A percentile compares a stretch with the other conserved stretches of the same genome.
Conservation (phyloP, 208 protist species). For the Acanthamoeba triangularis region DNA sequence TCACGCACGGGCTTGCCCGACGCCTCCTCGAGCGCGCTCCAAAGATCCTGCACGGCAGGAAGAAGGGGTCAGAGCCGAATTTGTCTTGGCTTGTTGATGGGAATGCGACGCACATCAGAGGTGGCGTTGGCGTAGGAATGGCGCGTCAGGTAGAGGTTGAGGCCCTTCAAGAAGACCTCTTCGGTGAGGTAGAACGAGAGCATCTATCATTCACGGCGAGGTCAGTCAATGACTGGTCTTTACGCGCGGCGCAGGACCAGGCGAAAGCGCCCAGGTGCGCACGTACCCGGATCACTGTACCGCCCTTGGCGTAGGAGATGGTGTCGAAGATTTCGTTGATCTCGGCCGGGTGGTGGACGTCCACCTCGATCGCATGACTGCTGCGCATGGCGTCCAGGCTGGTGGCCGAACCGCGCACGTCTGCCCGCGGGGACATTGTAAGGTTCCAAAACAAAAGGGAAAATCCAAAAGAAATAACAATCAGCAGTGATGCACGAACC, state of each 20-base stretch:
- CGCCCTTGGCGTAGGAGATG: slow-evolving; percentile 93
- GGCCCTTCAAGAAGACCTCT: slow-evolving; percentile 93
- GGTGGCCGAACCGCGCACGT: not conserved
- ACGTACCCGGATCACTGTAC: slow-evolving; percentile 87
- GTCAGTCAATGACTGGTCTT: too few species aligned
- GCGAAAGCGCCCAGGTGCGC: too few species aligned
- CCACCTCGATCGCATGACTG: slow-evolving; percentile 91
- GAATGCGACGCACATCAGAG: slow-evolving; percentile 91
- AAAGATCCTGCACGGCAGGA: slow-evolving; percentile 92
- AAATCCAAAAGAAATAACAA: slow-evolving; percentile 92
- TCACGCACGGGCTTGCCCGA: slow-evolving; percentile 92
- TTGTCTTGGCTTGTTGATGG: too few species aligned
- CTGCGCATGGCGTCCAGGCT: slow-evolving; percentile 97
- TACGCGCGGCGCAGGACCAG: too few species aligned
- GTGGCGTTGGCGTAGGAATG: slow-evolving; percentile 95
- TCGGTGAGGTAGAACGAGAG: slow-evolving; percentile 90
- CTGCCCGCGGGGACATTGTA: not conserved
- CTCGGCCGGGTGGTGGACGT: slow-evolving; percentile 15
- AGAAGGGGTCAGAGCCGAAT: too few species aligned
- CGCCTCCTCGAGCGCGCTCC: slow-evolving; percentile 94
- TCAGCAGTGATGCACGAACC: slow-evolving; percentile 80
- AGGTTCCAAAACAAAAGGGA: not conserved
- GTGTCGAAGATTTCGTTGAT: slow-evolving; percentile 97
- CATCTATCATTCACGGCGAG: slow-evolving; percentile 4
- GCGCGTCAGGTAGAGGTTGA: slow-evolving; percentile 95